Evolutionary conservation across 257 asterid species (phyloP), one percentile per base, ranked within the genome.

Genomic region (Gentiana macrophylla): DNA sequence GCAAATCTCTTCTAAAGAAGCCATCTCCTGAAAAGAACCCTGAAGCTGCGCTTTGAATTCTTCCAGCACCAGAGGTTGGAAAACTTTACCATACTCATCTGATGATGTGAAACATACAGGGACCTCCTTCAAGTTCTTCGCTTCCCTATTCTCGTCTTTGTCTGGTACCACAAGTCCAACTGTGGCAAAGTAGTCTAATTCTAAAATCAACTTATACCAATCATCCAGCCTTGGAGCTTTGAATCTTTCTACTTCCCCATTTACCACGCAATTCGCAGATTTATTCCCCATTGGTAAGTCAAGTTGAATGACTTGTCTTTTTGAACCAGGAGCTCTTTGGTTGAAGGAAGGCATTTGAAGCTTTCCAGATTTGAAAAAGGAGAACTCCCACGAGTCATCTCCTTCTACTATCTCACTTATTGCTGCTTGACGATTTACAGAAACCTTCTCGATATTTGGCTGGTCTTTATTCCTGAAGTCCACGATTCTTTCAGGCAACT

Each of bases 41-140:
- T 60, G 86, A 76, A 91, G 59, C 66, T 91, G 97, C 45, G 98
- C 98, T 69, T 91, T 91, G 49, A 91, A 88, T 78, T 91, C 98
- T 79, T 91, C 97, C 62, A 91, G 68, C 54, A 88, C 80, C 71
- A 91, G 70, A 44, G 97, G 94, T 36, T 82, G 95, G 78, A 91
- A 87, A 70, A 91, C 80, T 62, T 87, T 88, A 74, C 83, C 75
- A 77, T 91, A 91, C 63, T 72, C 95, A 57, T 79, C 92, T 50
- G 93, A 77, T 60, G 98, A 81, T 69, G 72, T 74, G 72, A 91
- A 91, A 77, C 77, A 78, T 59, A 85, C 83, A 62, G 98, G 98
- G 69, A 87, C 78, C 76, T 83, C 82, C 82, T 87, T 91, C 55
- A 91, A 78, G 68, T 78, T 85, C 70, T 77, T 72, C 55, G 59